A percentile compares a stretch with the other conserved stretches of the same genome.
phyloP scores from a whole-genome alignment of 2,329 filamentous ascomycete species.

The Monosporascus sp. region DNA sequence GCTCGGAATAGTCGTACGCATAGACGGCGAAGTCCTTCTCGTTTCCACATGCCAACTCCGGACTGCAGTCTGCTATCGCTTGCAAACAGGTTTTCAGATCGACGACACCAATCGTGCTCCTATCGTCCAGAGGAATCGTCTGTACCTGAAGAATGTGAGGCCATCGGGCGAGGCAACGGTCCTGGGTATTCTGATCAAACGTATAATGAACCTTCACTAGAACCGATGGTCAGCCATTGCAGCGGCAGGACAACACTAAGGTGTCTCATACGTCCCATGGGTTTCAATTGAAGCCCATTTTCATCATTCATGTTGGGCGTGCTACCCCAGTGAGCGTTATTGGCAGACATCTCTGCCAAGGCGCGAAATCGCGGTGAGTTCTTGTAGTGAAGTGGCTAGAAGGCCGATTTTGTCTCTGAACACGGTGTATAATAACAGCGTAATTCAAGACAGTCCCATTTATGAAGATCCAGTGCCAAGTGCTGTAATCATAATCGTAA shows the following conservation, averaged over 20 bases:
- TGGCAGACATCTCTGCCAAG: constrained; percentile 18
- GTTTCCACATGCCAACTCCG: constrained; percentile 71
- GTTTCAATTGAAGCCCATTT: constrained; percentile 51
- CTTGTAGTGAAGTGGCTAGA: not conserved
- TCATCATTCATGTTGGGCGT: constrained; percentile 31
- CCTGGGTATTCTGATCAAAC: constrained; percentile 83
- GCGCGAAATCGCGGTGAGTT: not conserved
- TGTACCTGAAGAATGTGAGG: constrained; percentile 75
- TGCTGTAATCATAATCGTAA: not conserved
- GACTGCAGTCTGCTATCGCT: constrained; percentile 72
- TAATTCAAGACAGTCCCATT: not conserved
- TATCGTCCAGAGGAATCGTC: constrained; percentile 74
- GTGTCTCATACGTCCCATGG: constrained; percentile 61
- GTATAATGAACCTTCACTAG: constrained; percentile 95
- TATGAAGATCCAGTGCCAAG: not conserved
- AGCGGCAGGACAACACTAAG: constrained; percentile 1
- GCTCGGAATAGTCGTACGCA: constrained; percentile 93
- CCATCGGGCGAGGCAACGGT: constrained; percentile 84
- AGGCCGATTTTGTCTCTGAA: not conserved
- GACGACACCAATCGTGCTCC: constrained; percentile 76
- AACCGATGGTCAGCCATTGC: constrained; percentile 16
- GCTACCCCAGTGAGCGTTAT: constrained; percentile 21
- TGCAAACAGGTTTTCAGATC: constrained; percentile 84
- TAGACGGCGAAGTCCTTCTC: constrained; percentile 92
- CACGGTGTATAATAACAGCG: not conserved